Conservation (phyloP, 768 basidiomycete genomes). For the Termitomyces sp. region DNA sequence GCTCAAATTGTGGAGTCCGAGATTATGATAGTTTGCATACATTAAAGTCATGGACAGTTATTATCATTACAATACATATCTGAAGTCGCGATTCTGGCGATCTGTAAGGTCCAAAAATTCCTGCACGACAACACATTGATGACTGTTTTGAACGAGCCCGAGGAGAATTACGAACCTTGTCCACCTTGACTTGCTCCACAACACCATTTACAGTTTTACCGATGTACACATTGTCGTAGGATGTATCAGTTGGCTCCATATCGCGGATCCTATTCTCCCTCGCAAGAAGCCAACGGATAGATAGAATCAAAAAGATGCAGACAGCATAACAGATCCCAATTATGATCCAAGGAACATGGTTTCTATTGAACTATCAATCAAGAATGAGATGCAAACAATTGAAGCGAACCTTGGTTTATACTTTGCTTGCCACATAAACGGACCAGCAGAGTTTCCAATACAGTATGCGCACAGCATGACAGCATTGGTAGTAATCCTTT, state of each 20-base stretch:
- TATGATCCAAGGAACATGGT: constrained; percentile 73
- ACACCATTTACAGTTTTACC: constrained; percentile 51
- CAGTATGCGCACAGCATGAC: constrained; percentile 70
- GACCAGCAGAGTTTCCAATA: constrained; percentile 60
- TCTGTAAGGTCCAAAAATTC: constrained; percentile 74
- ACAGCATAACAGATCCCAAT: constrained; percentile 58
- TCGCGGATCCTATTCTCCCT: constrained; percentile 65
- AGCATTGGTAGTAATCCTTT: constrained; percentile 65
- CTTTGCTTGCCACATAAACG: constrained; percentile 71
- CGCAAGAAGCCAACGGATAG: constrained; percentile 48
- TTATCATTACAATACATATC: constrained; percentile 54
- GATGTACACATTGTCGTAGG: constrained; percentile 60
- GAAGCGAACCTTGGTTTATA: constrained; percentile 56
- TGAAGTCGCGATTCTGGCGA: constrained; percentile 63
- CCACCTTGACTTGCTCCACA: constrained; percentile 49
- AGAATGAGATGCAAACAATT: neutral
- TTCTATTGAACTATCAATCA: constrained; percentile 29
- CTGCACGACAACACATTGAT: constrained; percentile 23
- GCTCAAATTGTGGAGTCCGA: too few species aligned
- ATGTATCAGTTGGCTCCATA: constrained; percentile 42
- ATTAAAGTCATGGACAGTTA: too few species aligned
- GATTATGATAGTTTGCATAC: too few species aligned
- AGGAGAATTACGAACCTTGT: constrained; percentile 46
- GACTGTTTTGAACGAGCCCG: neutral
- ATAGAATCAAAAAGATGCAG: constrained; percentile 42